phyloP scores from a whole-genome alignment of 1,139 yeast species.

The Groenewaldozyma sp. region DNA sequence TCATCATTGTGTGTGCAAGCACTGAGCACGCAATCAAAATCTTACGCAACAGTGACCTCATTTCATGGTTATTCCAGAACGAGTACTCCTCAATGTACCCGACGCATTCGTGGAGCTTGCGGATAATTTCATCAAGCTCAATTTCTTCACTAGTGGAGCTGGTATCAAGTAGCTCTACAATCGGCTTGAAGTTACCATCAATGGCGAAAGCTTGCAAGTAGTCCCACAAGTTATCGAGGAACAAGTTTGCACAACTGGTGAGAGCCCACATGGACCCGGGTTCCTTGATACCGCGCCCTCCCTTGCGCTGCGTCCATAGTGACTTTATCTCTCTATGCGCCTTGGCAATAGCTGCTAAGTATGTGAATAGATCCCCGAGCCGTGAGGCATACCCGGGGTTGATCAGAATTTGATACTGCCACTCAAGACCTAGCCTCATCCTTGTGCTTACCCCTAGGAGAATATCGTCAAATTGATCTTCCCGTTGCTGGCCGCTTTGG shows the following conservation, averaged over 20 bases:
- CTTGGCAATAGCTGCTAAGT: conserved; percentile 13
- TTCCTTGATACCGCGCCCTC: not conserved
- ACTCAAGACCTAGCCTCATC: conserved; percentile 12
- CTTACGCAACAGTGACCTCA: conserved; percentile 9
- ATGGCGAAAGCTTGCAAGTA: conserved; percentile 17
- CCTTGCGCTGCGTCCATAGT: conserved; percentile 9
- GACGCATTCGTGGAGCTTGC: not conserved
- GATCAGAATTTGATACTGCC: conserved; percentile 18
- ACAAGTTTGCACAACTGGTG: conserved; percentile 13
- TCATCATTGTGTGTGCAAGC: not conserved
- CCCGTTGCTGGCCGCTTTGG: conserved; percentile 10
- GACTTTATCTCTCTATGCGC: conserved; percentile 10
- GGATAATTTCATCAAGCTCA: conserved; percentile 11
- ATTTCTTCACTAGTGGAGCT: conserved; percentile 11
- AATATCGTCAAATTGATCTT: conserved; percentile 17
- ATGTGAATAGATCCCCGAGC: conserved; percentile 17
- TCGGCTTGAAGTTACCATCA: conserved; percentile 10
- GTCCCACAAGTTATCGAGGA: conserved; percentile 20
- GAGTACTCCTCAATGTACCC: not conserved
- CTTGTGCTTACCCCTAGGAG: conserved; percentile 13
- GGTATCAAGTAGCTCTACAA: conserved; percentile 9
- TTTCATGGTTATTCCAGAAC: conserved; percentile 4
- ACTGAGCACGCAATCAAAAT: conserved; percentile 1
- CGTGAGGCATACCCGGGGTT: conserved; percentile 11
- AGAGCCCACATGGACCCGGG: conserved; percentile 1